These are phyloP conservation scores for Leccinellum luteum DNA, from an alignment of 768 basidiomycete genomes.

Conservation along the genomic window DNA sequence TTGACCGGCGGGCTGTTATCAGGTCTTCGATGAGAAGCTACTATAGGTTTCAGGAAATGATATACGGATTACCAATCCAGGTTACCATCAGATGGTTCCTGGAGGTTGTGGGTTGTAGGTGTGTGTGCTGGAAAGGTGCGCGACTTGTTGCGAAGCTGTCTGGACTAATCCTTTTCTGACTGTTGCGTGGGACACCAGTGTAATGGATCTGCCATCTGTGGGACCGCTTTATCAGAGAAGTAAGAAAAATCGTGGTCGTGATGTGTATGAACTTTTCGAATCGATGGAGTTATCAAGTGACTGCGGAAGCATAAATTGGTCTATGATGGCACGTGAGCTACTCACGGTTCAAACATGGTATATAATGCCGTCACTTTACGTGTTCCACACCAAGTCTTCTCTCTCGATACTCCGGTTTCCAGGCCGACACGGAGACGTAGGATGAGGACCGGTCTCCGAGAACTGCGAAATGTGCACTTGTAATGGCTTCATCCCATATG, in stretches of 20 bases:
- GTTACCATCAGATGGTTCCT: neutral
- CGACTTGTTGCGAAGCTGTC: neutral
- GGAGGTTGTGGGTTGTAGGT: neutral
- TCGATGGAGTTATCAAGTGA: neutral
- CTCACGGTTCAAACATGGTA: neutral
- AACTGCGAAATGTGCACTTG: neutral
- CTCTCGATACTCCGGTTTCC: neutral
- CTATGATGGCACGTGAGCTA: neutral
- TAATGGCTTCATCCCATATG: neutral
- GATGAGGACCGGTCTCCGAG: neutral
- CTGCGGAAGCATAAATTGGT: neutral
- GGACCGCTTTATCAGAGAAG: too few species aligned
- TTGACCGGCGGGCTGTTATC: too few species aligned
- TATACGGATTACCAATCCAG: neutral
- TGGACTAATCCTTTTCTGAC: neutral
- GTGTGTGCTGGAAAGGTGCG: neutral
- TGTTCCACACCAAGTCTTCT: neutral
- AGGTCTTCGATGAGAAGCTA: too few species aligned
- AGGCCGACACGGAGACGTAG: neutral
- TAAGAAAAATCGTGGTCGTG: too few species aligned
- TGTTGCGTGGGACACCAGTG: neutral
- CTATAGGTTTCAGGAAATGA: too few species aligned
- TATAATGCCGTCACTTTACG: neutral
- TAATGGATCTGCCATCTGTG: neutral
- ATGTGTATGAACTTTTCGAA: neutral